Evolutionary conservation across 169 alveolate species (phyloP).

Genomic region (Cryptosporidium viatorum): DNA sequence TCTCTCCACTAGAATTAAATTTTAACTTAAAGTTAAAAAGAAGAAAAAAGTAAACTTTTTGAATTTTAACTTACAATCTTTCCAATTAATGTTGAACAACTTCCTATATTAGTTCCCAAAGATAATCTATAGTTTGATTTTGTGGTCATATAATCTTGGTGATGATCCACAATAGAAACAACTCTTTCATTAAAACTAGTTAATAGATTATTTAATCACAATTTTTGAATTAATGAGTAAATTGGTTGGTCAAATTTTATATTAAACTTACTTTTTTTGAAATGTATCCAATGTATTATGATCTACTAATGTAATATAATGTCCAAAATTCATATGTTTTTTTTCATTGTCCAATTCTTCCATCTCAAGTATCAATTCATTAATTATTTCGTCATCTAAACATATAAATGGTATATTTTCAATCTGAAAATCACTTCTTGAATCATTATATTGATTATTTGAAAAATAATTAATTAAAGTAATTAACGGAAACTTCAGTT

Average conservation of each 20-base stretch:
- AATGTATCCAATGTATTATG: conserved; percentile 27
- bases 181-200: conserved; percentile 22
- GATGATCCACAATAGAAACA: conserved; percentile 57
- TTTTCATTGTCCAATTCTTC: background rate
- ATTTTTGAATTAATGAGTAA: background rate
- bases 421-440: background rate
- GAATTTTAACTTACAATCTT: conserved; percentile 39
- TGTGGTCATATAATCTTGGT: conserved; percentile 21
- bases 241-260: background rate
- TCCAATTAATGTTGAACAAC: conserved; percentile 56
- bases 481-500: conserved; percentile 33
- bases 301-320: conserved; percentile 40
- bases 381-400: conserved; percentile 13
- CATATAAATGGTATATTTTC: conserved; percentile 31
- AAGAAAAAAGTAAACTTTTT: background rate
- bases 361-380: background rate
- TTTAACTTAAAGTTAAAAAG: background rate
- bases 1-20: conserved; percentile 39
- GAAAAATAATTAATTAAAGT: conserved; percentile 12
- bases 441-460: background rate
- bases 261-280: conserved; percentile 32
- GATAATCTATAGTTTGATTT: conserved; percentile 24
- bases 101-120: conserved; percentile 48
- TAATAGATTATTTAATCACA: background rate
- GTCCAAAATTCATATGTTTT: background rate